Evolutionary conservation across 208 protist genomes (phyloP), one percentile per base, ranked within the genome.

Genomic region (Leishmania lainsoni): DNA sequence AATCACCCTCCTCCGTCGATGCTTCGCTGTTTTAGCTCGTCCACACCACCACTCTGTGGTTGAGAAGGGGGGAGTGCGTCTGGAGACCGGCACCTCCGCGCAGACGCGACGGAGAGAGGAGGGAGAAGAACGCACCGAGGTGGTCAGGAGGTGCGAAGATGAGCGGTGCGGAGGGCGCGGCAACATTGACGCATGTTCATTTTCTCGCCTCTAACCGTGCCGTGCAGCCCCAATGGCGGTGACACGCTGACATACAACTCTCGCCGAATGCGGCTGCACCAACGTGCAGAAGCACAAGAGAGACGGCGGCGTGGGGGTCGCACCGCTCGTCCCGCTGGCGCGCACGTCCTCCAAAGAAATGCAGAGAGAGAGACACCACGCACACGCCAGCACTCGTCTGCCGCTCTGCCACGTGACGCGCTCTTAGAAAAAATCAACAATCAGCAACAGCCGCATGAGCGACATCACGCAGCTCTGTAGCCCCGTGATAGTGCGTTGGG

Each of bases 391-490:
- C 42, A 26, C 42, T 51, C 68, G 45, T 10, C 42, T 51, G 20
- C 39, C 42, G 68, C 42, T 49, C 42, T 3, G 1, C 42, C 20
- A n/a, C 17, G 42, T 22, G 22, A 51, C 9, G 42, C 9, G 6
- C 39, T 20, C 45, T 80, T 86, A 91, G 35, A 86, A 93, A 77
- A 89, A 95, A 66, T 96, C 92, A 1, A 96, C 76, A 0, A 96
- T 81, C 68, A 94, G 70, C 77, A 95, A 79, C 76, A 93, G 85
- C 0, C 89, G 89, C 90, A 94, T 94, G 39, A 94, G 75, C 1
- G 91, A 86, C 66, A 92, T 84, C 6, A 85, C 92, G 51, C 81
- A 89, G 56, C 91, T 93, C 91, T 95, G 89, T 48, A 95, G 80
- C 4, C 89, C 91, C 26, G 87, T 80, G 5, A 92, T 75, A 3